Conservation (phyloP, 2,329 filamentous ascomycete genomes). For the Hypoxylon rubiginosum region DNA sequence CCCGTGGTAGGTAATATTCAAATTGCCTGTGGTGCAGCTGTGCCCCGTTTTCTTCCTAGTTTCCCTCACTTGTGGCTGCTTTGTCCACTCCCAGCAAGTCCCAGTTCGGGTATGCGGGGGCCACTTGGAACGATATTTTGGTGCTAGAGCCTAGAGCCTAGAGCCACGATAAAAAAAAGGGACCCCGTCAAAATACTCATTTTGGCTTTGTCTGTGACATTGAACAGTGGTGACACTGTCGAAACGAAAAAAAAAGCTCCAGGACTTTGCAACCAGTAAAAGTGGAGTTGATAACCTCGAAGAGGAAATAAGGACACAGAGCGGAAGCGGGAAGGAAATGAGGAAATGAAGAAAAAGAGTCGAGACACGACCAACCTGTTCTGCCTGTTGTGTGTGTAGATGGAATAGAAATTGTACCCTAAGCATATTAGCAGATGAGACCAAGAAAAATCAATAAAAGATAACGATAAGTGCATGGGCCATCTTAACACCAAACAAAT, state of each 20-base stretch:
- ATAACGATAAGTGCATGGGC: constrained; percentile 36
- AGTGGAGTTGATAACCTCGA: constrained; percentile 31
- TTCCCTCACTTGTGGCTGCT: constrained; percentile 34
- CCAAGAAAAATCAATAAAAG: constrained; percentile 21
- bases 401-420: constrained; percentile 9
- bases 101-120: constrained; percentile 29
- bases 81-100: background rate
- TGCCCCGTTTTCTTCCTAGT: constrained; percentile 24
- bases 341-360: constrained; percentile 31
- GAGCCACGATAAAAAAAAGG: constrained; percentile 33
- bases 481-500: constrained; percentile 22
- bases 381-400: constrained; percentile 15
- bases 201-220: constrained; percentile 20
- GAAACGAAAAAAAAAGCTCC: constrained; percentile 16
- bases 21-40: constrained; percentile 36
- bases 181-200: constrained; percentile 31
- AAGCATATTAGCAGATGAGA: constrained; percentile 11
- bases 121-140: constrained; percentile 29
- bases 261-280: constrained; percentile 37
- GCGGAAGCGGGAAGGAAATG: constrained; percentile 34
- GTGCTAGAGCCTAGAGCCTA: constrained; percentile 25
- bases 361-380: constrained; percentile 38
- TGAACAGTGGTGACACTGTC: constrained; percentile 18
- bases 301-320: constrained; percentile 23
- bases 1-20: constrained; percentile 21